Conservation (phyloP, 257 asterid species). For the Nicotiana noctiflora region DNA sequence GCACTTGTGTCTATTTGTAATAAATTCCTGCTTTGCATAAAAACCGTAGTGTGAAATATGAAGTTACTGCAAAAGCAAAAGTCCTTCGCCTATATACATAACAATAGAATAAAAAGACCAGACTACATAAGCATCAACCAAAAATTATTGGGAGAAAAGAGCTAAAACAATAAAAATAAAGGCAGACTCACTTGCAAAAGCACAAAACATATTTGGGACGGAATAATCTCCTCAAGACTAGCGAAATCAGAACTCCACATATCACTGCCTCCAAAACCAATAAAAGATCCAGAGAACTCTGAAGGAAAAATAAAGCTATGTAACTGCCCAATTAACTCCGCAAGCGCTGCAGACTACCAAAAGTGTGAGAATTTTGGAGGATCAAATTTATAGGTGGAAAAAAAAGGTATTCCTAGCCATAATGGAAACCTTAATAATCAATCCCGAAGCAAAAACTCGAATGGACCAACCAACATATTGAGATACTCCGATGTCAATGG, state of each 20-base stretch:
- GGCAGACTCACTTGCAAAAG: slow-evolving; percentile 46
- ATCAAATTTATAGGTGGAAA: neutral
- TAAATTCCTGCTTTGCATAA: slow-evolving; percentile 42
- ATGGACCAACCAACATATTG: slow-evolving; percentile 70
- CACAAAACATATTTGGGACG: slow-evolving; percentile 38
- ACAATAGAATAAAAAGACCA: neutral
- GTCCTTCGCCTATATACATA: neutral
- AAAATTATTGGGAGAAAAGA: neutral
- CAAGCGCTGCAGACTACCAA: neutral
- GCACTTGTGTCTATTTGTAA: slow-evolving; percentile 20
- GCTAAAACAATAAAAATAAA: neutral
- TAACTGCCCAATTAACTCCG: slow-evolving; percentile 12
- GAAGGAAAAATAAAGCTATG: slow-evolving; percentile 19
- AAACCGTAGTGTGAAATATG: neutral
- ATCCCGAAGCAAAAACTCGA: slow-evolving; percentile 53
- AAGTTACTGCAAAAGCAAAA: neutral
- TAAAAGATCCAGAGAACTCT: slow-evolving; percentile 72
- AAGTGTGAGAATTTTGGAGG: neutral
- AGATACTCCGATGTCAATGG: slow-evolving; percentile 63
- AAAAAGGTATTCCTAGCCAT: no score
- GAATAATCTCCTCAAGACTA: slow-evolving; percentile 28
- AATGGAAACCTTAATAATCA: slow-evolving; percentile 73
- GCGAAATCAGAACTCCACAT: slow-evolving; percentile 49
- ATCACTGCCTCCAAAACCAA: slow-evolving; percentile 60
- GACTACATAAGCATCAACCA: neutral